These are phyloP conservation scores for Priceomyces carsonii DNA, from an alignment of 805 yeast genomes.

Conservation along the genomic window DNA sequence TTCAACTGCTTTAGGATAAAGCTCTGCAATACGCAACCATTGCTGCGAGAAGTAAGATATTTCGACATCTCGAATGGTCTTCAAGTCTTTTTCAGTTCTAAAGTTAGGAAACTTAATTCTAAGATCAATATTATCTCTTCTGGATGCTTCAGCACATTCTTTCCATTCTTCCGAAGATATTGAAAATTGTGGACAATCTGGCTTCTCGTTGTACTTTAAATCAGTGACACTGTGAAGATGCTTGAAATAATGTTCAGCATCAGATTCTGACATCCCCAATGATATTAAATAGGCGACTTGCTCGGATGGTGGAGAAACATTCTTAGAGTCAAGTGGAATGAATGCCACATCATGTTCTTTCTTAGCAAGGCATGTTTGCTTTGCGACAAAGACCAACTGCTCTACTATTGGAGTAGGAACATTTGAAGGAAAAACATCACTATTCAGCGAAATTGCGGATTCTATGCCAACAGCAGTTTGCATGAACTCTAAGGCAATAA, in stretches of 20 bases:
- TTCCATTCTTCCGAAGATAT: slow-evolving; percentile 16
- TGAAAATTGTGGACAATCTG: slow-evolving; percentile 20
- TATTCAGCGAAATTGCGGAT: slow-evolving; percentile 1
- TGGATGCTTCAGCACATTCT: slow-evolving; percentile 9
- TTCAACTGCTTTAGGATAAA: slow-evolving; percentile 19
- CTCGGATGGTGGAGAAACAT: slow-evolving; percentile 41
- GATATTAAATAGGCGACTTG: slow-evolving; percentile 26
- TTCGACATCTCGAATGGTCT: slow-evolving; percentile 8
- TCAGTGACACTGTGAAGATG: slow-evolving; percentile 18
- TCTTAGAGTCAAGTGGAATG: slow-evolving; percentile 31
- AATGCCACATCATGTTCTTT: slow-evolving; percentile 34
- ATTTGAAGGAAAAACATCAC: slow-evolving; percentile 19
- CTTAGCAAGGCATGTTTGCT: slow-evolving; percentile 38
- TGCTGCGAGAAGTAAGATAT: slow-evolving; percentile 9
- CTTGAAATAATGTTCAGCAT: slow-evolving; percentile 30
- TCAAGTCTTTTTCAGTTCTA: slow-evolving; percentile 9
- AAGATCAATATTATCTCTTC: slow-evolving; percentile 9
- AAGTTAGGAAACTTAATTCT: slow-evolving; percentile 12
- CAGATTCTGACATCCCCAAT: slow-evolving; percentile 22
- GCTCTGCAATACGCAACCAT: slow-evolving; percentile 20
- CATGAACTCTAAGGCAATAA: slow-evolving; percentile 41
- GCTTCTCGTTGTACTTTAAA: slow-evolving; percentile 11
- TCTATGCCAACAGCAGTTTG: slow-evolving; percentile 26
- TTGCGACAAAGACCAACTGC: slow-evolving; percentile 45
- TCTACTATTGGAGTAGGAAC: slow-evolving; percentile 43